Conservation (phyloP, 1,284 basidiomycete genomes). For the Ceratobasidium sp. region DNA sequence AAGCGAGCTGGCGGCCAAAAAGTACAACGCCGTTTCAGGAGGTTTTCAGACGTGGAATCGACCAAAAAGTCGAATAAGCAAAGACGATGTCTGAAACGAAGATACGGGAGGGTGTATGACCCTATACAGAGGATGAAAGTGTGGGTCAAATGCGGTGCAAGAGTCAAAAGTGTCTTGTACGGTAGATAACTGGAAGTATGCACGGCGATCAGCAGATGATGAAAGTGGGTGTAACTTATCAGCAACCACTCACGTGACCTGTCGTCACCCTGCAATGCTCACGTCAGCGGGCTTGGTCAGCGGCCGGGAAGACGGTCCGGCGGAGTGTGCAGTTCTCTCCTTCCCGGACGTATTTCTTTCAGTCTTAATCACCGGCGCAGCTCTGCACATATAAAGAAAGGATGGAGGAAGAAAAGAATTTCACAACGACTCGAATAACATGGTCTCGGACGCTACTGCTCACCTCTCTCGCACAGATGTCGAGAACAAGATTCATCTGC, state of each 20-base stretch:
- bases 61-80: neutral
- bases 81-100: conserved; percentile 1
- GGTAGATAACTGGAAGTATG: conserved; percentile 21
- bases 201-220: conserved; percentile 37
- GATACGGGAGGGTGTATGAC: neutral
- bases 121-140: neutral
- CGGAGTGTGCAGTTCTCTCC: no score
- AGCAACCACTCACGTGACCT: conserved; percentile 20
- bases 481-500: conserved; percentile 51
- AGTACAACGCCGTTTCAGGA: conserved; percentile 20
- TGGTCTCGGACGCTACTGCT: conserved; percentile 25
- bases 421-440: neutral
- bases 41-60: conserved; percentile 36
- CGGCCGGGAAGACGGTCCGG: conserved; percentile 17
- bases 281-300: conserved; percentile 12
- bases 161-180: neutral
- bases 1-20: neutral
- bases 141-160: neutral
- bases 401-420: neutral
- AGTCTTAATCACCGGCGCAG: conserved; percentile 1
- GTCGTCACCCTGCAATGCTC: neutral
- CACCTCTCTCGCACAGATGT: conserved; percentile 33
- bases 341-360: conserved; percentile 15
- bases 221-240: conserved; percentile 21
- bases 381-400: conserved; percentile 27